phyloP scores from a whole-genome alignment of 306 rosid genomes.

The Canavalia gladiata region DNA sequence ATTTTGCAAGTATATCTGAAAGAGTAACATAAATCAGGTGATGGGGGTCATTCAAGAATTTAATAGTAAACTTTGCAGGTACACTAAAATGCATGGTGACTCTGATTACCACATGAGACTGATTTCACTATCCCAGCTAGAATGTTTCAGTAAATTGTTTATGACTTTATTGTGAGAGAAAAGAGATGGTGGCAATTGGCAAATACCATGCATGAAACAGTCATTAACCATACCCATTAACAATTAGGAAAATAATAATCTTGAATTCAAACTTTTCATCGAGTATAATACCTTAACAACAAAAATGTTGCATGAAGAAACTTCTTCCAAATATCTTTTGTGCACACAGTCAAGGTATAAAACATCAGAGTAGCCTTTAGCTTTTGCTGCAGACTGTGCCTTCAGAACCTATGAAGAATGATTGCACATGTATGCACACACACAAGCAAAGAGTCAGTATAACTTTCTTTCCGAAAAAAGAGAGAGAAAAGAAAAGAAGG shows the following conservation, averaged over 20 bases:
- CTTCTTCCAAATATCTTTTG: conserved; percentile 97
- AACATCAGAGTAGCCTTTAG: conserved; percentile 92
- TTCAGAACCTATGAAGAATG: conserved; percentile 75
- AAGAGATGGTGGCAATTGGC: conserved; percentile 5
- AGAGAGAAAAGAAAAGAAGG: neutral
- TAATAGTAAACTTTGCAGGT: conserved; percentile 9
- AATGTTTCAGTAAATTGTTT: conserved; percentile 23
- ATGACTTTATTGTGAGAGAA: neutral
- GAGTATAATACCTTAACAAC: conserved; percentile 83
- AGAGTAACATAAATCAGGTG: neutral
- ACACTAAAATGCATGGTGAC: conserved; percentile 20
- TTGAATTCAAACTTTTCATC: conserved; percentile 28
- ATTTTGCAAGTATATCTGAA: conserved; percentile 30
- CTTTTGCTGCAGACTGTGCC: conserved; percentile 95
- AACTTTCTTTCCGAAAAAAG: neutral
- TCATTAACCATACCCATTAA: neutral
- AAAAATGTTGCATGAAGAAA: conserved; percentile 95
- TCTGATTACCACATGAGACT: conserved; percentile 2
- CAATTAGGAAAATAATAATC: neutral
- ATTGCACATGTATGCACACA: conserved; percentile 14
- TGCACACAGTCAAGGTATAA: conserved; percentile 91
- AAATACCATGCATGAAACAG: conserved; percentile 25
- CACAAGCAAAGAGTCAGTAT: neutral
- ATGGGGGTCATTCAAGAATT: conserved; percentile 36
- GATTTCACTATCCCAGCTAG: conserved; percentile 7